Evolutionary conservation across 2,329 filamentous ascomycete genomes (phyloP), one percentile per base, ranked within the genome.

Genomic region (Onygenales sp.): DNA sequence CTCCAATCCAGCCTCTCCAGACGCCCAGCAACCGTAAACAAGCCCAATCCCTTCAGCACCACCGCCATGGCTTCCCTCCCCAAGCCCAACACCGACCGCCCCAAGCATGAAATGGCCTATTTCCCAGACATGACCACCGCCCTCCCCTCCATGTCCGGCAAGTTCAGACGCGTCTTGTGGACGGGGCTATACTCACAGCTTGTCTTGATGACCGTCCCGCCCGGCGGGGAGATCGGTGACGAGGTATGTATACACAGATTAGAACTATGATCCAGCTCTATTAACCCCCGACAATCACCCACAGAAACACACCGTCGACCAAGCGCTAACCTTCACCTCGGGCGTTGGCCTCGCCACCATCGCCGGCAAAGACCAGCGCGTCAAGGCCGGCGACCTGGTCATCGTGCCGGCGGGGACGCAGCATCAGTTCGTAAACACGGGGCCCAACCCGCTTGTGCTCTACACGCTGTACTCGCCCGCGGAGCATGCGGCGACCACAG

Each of bases 381-480:
- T 83, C 54, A 75, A 74, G 51, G 78, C 79, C 4, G 77, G 78
- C 52, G 73, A 82, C 65, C 66, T 83, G 13, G 76, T 85, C 27
- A 74, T 84, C 49, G 82, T 85, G 2, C 82, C 83, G 0, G 83
- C 82, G 0, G 82, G 82, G 0, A 85, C 82, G 2, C 79, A 82
- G 64, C 82, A 85, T 63, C 81, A 85, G 62, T 85, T 85, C 63
- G 69, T 84, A 49, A 85, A 84, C 54, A 81, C 73, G 2, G 81
- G 82, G 1, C 72, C 77, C 0, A 74, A 75, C 49, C 81, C 82
- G 2, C 63, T 85, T 50, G 79, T 84, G 58, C 63, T 85, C 39
- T 78, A 84, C 49, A 85, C 82, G 0, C 77, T 85, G 4, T 85
- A 85, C 63, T 75, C 75, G 10, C 81, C 81, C 0, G 81, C 81